Conservation (phyloP, 495 filamentous ascomycete species). For the Podospora comata region DNA sequence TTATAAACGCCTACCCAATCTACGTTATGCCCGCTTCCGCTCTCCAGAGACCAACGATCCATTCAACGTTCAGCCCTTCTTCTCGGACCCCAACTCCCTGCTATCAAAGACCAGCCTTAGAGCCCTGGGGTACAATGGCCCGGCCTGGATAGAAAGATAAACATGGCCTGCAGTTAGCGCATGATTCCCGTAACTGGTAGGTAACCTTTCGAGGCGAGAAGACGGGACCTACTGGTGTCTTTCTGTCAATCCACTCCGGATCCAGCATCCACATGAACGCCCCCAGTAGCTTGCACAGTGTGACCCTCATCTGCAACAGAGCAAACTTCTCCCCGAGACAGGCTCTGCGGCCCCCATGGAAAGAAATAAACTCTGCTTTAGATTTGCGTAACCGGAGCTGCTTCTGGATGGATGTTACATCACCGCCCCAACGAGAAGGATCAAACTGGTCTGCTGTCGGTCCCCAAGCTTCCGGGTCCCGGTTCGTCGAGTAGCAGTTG, state of each 20-base stretch:
- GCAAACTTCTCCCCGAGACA: constrained; percentile 35
- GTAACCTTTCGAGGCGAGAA: not conserved
- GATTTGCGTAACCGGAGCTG: constrained; percentile 22
- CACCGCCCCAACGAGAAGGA: constrained; percentile 18
- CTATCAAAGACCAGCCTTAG: constrained; percentile 10
- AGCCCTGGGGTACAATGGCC: constrained; percentile 17
- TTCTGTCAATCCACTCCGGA: constrained; percentile 17
- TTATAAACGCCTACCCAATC: not conserved
- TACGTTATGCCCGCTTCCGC: not conserved
- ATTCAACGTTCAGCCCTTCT: not conserved
- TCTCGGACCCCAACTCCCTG: not conserved
- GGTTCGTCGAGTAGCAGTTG: constrained; percentile 25
- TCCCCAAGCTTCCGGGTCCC: constrained; percentile 17
- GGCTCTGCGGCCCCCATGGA: constrained; percentile 34
- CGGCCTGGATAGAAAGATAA: constrained; percentile 7
- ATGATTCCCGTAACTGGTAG: not conserved
- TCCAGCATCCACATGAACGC: constrained; percentile 17
- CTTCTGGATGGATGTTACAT: constrained; percentile 14
- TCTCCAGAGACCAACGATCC: not conserved
- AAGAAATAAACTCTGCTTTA: constrained; percentile 32
- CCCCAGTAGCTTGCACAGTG: constrained; percentile 11
- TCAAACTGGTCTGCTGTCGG: constrained; percentile 15
- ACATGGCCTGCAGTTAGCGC: not conserved
- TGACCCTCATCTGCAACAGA: constrained; percentile 19
- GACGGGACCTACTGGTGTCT: constrained; percentile 17